phyloP scores from a whole-genome alignment of 2,329 filamentous ascomycete species.

The Epichloe coenophiala region DNA sequence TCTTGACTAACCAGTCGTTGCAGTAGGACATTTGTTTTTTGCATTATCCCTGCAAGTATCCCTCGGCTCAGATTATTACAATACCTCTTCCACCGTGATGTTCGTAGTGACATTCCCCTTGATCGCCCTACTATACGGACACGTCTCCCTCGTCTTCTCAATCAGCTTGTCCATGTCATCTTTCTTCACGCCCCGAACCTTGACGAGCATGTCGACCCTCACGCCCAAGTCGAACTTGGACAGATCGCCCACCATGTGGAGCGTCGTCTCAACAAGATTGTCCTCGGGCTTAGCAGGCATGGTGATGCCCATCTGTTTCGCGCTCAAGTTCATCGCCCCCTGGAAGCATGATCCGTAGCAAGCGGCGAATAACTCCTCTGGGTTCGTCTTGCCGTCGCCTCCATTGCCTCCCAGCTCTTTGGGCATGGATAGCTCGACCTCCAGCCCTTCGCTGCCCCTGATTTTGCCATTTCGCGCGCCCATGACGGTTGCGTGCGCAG shows the following conservation, averaged over 20 bases:
- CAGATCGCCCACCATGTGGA: constrained; percentile 29
- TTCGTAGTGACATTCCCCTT: constrained; percentile 14
- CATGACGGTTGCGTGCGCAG: constrained; percentile 22
- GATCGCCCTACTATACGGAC: constrained; percentile 16
- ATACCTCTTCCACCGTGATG: constrained; percentile 9
- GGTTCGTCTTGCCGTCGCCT: constrained; percentile 28
- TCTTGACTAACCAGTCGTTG: no score
- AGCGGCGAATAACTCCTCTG: constrained; percentile 33
- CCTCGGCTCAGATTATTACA: no score
- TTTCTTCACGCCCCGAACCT: constrained; percentile 15
- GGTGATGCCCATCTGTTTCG: constrained; percentile 24
- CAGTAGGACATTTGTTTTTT: no score
- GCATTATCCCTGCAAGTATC: no score
- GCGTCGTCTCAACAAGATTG: constrained; percentile 26
- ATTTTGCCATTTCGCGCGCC: constrained; percentile 21
- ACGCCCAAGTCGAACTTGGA: constrained; percentile 30
- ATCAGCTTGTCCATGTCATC: constrained; percentile 15
- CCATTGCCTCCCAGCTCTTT: constrained; percentile 27
- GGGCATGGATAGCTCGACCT: constrained; percentile 26
- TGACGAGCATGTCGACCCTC: constrained; percentile 28
- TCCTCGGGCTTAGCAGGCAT: constrained; percentile 25
- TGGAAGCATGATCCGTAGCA: constrained; percentile 35
- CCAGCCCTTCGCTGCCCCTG: constrained; percentile 14
- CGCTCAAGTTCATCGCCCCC: constrained; percentile 29
- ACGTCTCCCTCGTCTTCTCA: constrained; percentile 14